A percentile compares a stretch with the other conserved stretches of the same genome.
These are phyloP conservation scores for Lineolata rhizophorae DNA, from an alignment of 495 filamentous ascomycete species.

Conservation along the genomic window DNA sequence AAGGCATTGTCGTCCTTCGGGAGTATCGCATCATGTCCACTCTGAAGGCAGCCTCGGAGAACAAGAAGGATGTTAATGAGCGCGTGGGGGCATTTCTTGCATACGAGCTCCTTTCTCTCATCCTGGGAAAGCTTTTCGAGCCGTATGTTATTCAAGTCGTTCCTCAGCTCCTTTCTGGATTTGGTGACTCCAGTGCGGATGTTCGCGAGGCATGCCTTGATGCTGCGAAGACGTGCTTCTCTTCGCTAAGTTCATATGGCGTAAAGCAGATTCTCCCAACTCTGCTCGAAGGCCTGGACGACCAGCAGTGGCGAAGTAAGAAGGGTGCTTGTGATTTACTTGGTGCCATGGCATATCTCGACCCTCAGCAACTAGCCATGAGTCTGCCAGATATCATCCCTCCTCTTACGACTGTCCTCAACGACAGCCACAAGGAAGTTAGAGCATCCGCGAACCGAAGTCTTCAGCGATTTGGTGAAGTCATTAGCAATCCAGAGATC, in stretches of 20 bases:
- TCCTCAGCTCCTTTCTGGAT: conserved; percentile 68
- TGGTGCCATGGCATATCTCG: conserved; percentile 94
- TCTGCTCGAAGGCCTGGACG: conserved; percentile 78
- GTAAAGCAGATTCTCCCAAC: conserved; percentile 87
- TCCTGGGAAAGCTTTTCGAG: conserved; percentile 77
- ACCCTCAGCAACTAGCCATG: conserved; percentile 77
- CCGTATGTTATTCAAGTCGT: conserved; percentile 93
- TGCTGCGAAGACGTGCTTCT: conserved; percentile 83
- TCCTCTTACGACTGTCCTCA: conserved; percentile 76
- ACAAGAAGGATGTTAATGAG: conserved; percentile 77
- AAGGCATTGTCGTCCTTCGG: conserved; percentile 58
- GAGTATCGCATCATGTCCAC: conserved; percentile 71
- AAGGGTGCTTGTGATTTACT: conserved; percentile 92
- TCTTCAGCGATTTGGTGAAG: conserved; percentile 91
- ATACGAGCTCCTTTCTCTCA: conserved; percentile 67
- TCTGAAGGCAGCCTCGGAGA: conserved; percentile 57
- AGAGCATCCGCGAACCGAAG: conserved; percentile 77
- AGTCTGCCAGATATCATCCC: conserved; percentile 94
- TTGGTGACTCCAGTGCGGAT: conserved; percentile 71
- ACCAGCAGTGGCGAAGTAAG: conserved; percentile 92
- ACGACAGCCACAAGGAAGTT: conserved; percentile 96
- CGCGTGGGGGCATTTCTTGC: conserved; percentile 77
- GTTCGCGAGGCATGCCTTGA: conserved; percentile 85
- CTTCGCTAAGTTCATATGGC: conserved; percentile 79
- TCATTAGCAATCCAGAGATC: conserved; percentile 94